A percentile compares a stretch with the other conserved stretches of the same genome.
Evolutionary conservation across 2,329 filamentous ascomycete genomes (phyloP).

Genomic region (Magnaporthales sp.): DNA sequence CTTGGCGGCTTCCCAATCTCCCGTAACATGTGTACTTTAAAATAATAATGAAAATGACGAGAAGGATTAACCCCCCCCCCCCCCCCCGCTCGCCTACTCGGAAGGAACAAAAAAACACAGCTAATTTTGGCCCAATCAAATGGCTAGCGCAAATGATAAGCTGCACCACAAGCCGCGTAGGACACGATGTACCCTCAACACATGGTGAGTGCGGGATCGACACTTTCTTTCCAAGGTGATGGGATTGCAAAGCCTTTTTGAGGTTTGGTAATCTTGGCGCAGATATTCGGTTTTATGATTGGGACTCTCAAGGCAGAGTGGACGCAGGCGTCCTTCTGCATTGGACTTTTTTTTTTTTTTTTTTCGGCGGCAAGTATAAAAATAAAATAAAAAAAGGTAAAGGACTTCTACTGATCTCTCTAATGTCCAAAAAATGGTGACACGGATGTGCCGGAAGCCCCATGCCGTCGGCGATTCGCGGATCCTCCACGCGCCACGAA

Average conservation of each 20-base stretch:
- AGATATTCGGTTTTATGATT: background rate
- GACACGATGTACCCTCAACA: background rate
- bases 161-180: background rate
- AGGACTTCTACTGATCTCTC: background rate
- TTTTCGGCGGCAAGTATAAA: background rate
- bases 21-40: background rate
- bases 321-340: too few relatives aligned
- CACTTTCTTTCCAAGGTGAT: background rate
- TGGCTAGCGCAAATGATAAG: background rate
- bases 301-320: background rate
- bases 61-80: background rate
- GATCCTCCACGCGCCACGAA: background rate
- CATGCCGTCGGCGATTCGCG: background rate
- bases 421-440: background rate
- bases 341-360: background rate
- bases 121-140: background rate
- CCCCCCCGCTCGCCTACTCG: background rate
- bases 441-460: background rate
- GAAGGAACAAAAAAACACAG: background rate
- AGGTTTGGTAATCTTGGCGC: background rate
- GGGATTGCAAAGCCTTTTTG: background rate
- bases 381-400: background rate
- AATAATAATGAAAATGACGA: background rate
- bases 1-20: background rate
- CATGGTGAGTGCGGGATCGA: background rate